Evolutionary conservation across 805 yeast genomes (phyloP).

Genomic region (Torulaspora franciscae): DNA sequence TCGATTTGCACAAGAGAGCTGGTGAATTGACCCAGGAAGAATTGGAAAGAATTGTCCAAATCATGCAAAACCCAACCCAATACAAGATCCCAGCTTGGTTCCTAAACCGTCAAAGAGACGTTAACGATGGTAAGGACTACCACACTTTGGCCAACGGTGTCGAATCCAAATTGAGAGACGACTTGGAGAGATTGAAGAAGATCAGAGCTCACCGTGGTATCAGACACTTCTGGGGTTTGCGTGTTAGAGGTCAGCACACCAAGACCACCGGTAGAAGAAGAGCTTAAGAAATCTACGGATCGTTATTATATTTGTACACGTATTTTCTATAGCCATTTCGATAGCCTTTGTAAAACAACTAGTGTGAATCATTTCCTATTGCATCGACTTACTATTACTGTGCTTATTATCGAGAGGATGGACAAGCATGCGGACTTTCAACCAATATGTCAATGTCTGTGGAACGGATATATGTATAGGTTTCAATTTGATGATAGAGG

Average conservation of each 20-base stretch:
- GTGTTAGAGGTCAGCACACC: conserved; percentile 99
- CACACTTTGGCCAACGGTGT: conserved; percentile 98
- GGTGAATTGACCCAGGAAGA: conserved; percentile 99
- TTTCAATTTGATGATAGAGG: too few relatives aligned
- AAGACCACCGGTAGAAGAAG: conserved; percentile 98
- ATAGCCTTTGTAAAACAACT: conserved; percentile 10
- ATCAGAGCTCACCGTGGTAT: conserved; percentile 99
- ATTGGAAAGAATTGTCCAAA: conserved; percentile 99
- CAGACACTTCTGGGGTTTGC: conserved; percentile 99
- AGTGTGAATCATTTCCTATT: neutral
- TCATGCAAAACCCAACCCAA: conserved; percentile 99
- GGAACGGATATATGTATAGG: too few relatives aligned
- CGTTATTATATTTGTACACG: conserved; percentile 8
- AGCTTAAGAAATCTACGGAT: conserved; percentile 25
- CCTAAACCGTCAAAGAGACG: conserved; percentile 99
- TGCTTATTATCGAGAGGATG: conserved; percentile 2
- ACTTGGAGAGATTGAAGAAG: conserved; percentile 99
- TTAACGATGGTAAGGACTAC: conserved; percentile 97
- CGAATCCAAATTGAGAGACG: conserved; percentile 99
- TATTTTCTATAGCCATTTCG: conserved; percentile 10
- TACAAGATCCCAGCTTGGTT: conserved; percentile 99
- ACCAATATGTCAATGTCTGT: too few relatives aligned
- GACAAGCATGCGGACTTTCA: too few relatives aligned
- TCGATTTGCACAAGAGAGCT: conserved; percentile 96
- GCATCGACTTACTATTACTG: conserved; percentile 6